Evolutionary conservation across 306 rosid species (phyloP).

Genomic region (Rosa chinensis): DNA sequence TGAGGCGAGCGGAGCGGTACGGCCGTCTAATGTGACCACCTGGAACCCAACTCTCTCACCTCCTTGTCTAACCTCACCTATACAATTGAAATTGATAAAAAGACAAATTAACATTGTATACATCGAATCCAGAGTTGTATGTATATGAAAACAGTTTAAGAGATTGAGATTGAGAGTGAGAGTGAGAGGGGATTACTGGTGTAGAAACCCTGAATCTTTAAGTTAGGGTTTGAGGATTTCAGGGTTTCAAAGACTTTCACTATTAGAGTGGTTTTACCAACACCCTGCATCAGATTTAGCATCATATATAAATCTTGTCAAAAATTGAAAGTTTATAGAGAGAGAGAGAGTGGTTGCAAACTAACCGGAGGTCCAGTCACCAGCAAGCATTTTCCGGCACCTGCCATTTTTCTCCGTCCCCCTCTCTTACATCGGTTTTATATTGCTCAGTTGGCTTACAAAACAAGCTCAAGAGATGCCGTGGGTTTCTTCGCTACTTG

Average conservation of each 20-base stretch:
- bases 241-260: constrained; percentile 59
- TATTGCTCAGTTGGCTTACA: background rate
- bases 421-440: background rate
- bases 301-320: background rate
- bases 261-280: constrained; percentile 74
- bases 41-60: constrained; percentile 70
- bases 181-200: constrained; percentile 44
- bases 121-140: background rate
- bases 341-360: background rate
- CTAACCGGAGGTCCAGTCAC: constrained; percentile 78
- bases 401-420: constrained; percentile 18
- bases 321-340: background rate
- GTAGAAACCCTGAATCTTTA: constrained; percentile 80
- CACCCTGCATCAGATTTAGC: constrained; percentile 44
- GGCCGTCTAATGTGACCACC: constrained; percentile 78
- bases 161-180: background rate
- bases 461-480: background rate
- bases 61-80: constrained; percentile 65
- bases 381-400: constrained; percentile 61
- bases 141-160: background rate
- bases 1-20: constrained; percentile 66
- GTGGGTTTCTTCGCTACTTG: background rate
- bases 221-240: constrained; percentile 50
- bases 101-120: constrained; percentile 8
- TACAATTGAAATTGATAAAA: background rate